Evolutionary conservation across 1,284 basidiomycete species (phyloP), one percentile per base, ranked within the genome.

Genomic region (Wolfiporia cocos): DNA sequence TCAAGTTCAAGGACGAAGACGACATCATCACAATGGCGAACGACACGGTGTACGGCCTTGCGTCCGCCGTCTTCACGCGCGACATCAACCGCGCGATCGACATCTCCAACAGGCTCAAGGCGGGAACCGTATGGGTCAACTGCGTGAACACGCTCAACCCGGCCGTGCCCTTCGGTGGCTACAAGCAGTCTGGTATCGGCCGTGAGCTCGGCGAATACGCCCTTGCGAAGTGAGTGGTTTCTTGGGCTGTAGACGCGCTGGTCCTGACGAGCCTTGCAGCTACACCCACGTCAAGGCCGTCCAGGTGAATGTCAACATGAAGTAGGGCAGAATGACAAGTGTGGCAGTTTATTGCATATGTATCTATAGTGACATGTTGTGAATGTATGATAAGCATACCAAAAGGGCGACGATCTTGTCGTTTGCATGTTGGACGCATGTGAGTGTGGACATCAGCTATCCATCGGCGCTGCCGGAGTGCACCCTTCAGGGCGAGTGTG

Each of bases 121-220:
- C 91, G 3, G 93, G 93, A 26, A 92, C 89, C 5, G 78, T 78
- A 1, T 90, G 82, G 80, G 70, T 89, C 54, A 93, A 94, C 71
- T 86, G 79, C 49, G 73, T 74, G 53, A 89, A 88, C 66, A 67
- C 73, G 56, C 62, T 87, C 15, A 65, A 84, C 57, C 61, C 77
- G 5, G 70, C 74, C 42, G 69, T 88, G 29, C 86, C 90, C 1
- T 94, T 94, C 63, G 91, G 92, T 48, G 92, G 92, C 23, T 94
- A 75, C 78, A 95, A 94, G 76, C 78, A 86, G 58, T 78, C 74
- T 10, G 89, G 89, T 43, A 81, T 92, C 35, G 92, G 92, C 7
- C 78, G 90, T 41, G 92, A 94, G 67, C 67, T 89, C 31, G 92
- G 91, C 37, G 79, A 91, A 57, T 88, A 91, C 61, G 91, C 88